These are phyloP conservation scores for Xylariaceae sp. DNA, from an alignment of 2,329 filamentous ascomycete genomes.

Conservation along the genomic window DNA sequence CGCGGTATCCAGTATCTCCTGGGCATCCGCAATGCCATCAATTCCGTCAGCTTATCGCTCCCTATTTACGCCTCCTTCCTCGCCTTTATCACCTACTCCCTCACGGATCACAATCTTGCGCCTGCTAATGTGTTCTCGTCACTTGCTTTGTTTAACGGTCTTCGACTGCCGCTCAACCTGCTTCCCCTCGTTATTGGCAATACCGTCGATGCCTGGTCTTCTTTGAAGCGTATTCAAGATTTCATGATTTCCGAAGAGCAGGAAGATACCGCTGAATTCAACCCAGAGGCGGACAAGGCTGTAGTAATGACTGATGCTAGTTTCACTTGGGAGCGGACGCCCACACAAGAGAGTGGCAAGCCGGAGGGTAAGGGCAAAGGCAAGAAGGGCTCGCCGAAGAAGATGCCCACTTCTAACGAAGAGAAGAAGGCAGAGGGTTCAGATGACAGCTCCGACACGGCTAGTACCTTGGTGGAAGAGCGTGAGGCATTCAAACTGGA, in stretches of 20 bases:
- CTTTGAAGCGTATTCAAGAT: slow-evolving; percentile 79
- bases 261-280: slow-evolving; percentile 60
- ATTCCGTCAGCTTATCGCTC: slow-evolving; percentile 77
- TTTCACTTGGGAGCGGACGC: slow-evolving; percentile 82
- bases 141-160: slow-evolving; percentile 84
- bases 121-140: slow-evolving; percentile 88
- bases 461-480: slow-evolving; percentile 55
- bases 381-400: slow-evolving; percentile 45
- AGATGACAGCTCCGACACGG: slow-evolving; percentile 46
- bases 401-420: slow-evolving; percentile 26
- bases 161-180: slow-evolving; percentile 85
- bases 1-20: slow-evolving; percentile 78
- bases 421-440: slow-evolving; percentile 32
- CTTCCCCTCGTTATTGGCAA: slow-evolving; percentile 85
- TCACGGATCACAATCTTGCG: slow-evolving; percentile 62
- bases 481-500: slow-evolving; percentile 69
- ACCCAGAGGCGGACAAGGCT: slow-evolving; percentile 59
- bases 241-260: slow-evolving; percentile 85
- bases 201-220: slow-evolving; percentile 83
- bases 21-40: slow-evolving; percentile 78
- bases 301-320: slow-evolving; percentile 68
- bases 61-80: slow-evolving; percentile 95
- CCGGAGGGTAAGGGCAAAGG: slow-evolving; percentile 45
- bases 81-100: slow-evolving; percentile 78
- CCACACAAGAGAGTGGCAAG: slow-evolving; percentile 49